Conservation (phyloP, 1,284 basidiomycete species). For the Takashimella koratensis region DNA sequence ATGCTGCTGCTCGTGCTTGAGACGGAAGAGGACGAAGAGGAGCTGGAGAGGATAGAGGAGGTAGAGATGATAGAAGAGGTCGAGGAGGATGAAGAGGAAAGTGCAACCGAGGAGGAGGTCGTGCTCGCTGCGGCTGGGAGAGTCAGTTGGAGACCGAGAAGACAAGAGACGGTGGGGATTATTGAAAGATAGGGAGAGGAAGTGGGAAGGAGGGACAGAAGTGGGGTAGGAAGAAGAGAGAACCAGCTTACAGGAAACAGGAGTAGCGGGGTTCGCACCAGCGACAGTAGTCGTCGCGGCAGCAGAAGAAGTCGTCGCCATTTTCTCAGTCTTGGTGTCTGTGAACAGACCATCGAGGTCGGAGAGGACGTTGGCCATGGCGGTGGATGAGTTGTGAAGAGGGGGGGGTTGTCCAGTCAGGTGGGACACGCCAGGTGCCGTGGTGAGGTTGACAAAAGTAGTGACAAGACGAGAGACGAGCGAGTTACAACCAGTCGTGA, state of each 20-base stretch:
- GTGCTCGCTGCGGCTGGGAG: not conserved
- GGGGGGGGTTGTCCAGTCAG: no score
- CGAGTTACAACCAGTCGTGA: no score
- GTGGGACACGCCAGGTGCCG: no score
- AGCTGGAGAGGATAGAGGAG: not conserved
- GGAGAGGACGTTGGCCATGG: not conserved
- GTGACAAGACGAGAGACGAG: no score
- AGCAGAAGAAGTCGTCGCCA: not conserved
- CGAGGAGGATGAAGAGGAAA: not conserved
- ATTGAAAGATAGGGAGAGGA: no score
- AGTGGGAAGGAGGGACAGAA: no score
- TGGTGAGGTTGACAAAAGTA: no score
- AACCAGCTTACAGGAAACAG: not conserved
- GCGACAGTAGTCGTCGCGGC: not conserved
- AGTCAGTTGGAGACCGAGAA: no score
- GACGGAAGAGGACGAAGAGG: not conserved
- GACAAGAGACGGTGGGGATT: no score
- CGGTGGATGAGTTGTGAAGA: not conserved
- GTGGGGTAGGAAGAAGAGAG: no score
- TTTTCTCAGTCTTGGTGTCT: not conserved
- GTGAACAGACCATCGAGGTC: not conserved
- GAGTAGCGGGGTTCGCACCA: not conserved
- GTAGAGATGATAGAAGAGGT: not conserved
- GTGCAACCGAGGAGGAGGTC: constrained; percentile 9
- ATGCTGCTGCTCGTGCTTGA: not conserved